Evolutionary conservation across 2,329 filamentous ascomycete species (phyloP).

Genomic region (Sporothrix mexicana): DNA sequence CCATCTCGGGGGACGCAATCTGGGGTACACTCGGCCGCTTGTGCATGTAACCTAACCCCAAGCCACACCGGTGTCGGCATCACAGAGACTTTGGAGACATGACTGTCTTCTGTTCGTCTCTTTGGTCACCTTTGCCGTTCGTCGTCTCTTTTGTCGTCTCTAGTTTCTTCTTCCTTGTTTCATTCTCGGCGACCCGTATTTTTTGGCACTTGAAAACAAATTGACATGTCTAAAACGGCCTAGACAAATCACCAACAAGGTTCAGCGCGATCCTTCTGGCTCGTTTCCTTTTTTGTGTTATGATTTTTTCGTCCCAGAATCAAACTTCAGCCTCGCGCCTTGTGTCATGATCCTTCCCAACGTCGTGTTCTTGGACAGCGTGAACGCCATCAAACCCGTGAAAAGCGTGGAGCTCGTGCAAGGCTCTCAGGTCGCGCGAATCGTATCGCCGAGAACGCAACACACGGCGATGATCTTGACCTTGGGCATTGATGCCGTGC

Average conservation of each 20-base stretch:
- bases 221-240: no score
- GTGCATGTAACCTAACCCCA: conserved; percentile 22
- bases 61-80: conserved; percentile 27
- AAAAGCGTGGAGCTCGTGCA: neutral
- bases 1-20: conserved; percentile 14
- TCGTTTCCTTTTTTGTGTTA: neutral
- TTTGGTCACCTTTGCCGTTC: neutral
- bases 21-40: conserved; percentile 3
- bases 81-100: neutral
- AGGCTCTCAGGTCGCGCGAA: neutral
- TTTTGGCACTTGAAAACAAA: no score
- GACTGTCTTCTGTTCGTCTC: neutral
- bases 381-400: neutral
- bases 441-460: neutral
- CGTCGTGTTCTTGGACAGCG: neutral
- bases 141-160: neutral
- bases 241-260: no score
- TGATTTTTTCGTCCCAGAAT: no score
- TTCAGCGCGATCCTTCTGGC: no score
- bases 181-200: no score
- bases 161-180: no score
- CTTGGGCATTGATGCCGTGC: neutral
- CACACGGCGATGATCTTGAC: neutral
- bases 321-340: conserved; percentile 1
- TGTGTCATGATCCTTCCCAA: neutral